Conservation (phyloP, 306 rosid genomes). For the Sicyos edulis region DNA sequence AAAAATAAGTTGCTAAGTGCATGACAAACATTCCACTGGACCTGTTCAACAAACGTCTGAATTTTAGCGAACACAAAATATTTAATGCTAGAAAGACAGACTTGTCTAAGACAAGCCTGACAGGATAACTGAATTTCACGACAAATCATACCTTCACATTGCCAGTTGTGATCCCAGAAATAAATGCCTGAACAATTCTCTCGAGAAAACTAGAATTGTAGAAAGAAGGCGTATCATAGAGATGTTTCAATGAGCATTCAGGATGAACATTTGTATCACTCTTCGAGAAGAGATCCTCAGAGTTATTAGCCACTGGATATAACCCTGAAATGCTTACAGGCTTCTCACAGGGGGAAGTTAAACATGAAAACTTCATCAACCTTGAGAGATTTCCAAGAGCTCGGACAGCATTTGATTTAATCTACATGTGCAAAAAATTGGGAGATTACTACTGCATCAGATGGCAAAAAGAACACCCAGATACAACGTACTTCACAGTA, state of each 20-base stretch:
- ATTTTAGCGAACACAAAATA: constrained; percentile 21
- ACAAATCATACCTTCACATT: constrained; percentile 74
- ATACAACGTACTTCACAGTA: background rate
- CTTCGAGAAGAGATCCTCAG: constrained; percentile 26
- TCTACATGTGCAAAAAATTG: constrained; percentile 35
- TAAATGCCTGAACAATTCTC: constrained; percentile 65
- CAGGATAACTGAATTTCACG: constrained; percentile 12
- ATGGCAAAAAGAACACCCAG: background rate
- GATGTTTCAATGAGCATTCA: constrained; percentile 24
- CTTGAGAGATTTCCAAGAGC: constrained; percentile 95
- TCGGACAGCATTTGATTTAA: constrained; percentile 96
- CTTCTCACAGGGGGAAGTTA: constrained; percentile 26
- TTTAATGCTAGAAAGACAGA: constrained; percentile 5
- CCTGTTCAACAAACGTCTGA: constrained; percentile 43
- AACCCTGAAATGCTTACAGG: constrained; percentile 23
- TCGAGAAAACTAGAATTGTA: constrained; percentile 45
- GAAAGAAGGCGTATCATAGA: constrained; percentile 30
- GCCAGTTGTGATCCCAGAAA: constrained; percentile 75
- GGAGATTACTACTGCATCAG: background rate
- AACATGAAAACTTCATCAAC: constrained; percentile 45
- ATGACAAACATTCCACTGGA: constrained; percentile 99
- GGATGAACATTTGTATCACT: constrained; percentile 24
- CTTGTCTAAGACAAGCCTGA: constrained; percentile 11
- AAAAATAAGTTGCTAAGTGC: constrained; percentile 87
- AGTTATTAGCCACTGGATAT: constrained; percentile 9